A percentile compares a stretch with the other conserved stretches of the same genome.
Conservation (phyloP, 1,139 yeast species). For the Suhomyces wounanorum region DNA sequence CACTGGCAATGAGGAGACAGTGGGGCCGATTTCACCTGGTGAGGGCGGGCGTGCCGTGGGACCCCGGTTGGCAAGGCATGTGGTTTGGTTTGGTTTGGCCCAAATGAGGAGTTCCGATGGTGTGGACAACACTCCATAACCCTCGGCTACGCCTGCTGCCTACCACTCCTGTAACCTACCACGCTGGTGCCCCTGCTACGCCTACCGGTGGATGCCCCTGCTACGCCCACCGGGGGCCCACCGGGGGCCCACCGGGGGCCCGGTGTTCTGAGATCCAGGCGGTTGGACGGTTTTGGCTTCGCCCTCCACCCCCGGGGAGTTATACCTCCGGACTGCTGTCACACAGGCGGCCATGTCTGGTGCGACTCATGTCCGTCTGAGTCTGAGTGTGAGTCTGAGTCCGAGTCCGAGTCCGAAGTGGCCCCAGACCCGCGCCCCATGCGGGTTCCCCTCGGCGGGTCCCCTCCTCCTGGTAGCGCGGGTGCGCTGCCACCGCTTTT, state of each 20-base stretch:
- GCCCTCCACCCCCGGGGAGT: neutral
- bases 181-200: neutral
- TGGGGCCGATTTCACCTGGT: constrained; percentile 4
- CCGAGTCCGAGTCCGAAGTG: constrained; percentile 16
- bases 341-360: constrained; percentile 3
- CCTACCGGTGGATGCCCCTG: no score
- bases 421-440: constrained; percentile 1
- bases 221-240: no score
- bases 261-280: neutral
- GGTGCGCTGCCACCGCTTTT: constrained; percentile 4
- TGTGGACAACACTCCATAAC: neutral
- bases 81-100: neutral
- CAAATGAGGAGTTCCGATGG: neutral
- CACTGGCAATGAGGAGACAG: constrained; percentile 4
- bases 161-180: neutral
- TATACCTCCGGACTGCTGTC: neutral
- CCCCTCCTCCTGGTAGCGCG: constrained; percentile 8
- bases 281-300: neutral
- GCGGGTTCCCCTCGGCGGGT: constrained; percentile 9
- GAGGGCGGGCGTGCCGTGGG: neutral
- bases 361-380: constrained; percentile 10
- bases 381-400: constrained; percentile 16
- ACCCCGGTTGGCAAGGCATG: neutral
- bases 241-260: neutral
- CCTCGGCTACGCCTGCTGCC: neutral